A percentile compares a stretch with the other conserved stretches of the same genome.
Conservation (phyloP, 164 flowering plant genomes). For the Annona cherimola region DNA sequence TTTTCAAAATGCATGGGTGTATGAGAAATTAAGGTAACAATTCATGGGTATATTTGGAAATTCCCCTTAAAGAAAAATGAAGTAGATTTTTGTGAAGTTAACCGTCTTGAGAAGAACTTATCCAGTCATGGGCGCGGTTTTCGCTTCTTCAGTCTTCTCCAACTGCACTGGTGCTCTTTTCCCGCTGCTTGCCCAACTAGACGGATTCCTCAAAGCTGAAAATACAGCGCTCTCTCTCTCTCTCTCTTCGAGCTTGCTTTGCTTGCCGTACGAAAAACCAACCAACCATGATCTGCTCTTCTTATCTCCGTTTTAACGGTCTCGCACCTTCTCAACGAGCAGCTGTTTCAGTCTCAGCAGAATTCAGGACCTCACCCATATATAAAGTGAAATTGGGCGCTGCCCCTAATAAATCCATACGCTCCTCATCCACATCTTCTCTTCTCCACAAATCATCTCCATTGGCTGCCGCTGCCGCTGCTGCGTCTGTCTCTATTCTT, state of each 20-base stretch:
- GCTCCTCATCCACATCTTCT: background rate
- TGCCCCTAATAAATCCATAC: background rate
- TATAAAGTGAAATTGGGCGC: background rate
- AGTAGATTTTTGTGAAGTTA: too few species aligned
- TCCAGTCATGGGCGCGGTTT: too few species aligned
- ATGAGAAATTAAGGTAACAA: too few species aligned
- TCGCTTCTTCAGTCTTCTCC: background rate
- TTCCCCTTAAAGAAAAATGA: too few species aligned
- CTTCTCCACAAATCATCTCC: constrained; percentile 6
- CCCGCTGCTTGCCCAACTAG: too few species aligned
- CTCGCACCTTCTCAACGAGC: background rate
- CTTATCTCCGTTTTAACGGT: background rate
- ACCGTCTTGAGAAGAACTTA: too few species aligned
- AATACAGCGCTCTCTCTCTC: background rate
- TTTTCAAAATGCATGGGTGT: too few species aligned
- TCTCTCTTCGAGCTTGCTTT: too few species aligned
- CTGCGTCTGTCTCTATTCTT: constrained; percentile 6
- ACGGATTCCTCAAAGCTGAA: too few species aligned
- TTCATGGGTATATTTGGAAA: too few species aligned
- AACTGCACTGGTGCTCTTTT: background rate
- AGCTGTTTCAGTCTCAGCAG: background rate
- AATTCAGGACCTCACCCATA: background rate
- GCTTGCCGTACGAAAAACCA: background rate
- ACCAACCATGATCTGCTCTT: constrained; percentile 1
- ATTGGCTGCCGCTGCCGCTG: constrained; percentile 7